Evolutionary conservation across 1,139 yeast species (phyloP).

Genomic region (Diutina sp.): DNA sequence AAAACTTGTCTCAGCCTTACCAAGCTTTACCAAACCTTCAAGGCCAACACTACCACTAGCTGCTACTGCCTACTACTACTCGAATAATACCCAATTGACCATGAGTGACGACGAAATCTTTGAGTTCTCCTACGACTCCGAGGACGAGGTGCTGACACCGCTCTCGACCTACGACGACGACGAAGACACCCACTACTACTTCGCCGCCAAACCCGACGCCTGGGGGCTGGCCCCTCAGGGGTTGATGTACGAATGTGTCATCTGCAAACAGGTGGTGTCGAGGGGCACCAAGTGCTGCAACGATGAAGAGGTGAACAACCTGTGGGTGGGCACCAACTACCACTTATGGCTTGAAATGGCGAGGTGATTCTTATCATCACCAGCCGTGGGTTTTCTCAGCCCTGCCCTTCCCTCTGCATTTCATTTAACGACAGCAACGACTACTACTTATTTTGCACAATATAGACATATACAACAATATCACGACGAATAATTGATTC

Average conservation of each 20-base stretch:
- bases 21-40: not conserved
- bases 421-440: not conserved
- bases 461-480: not conserved
- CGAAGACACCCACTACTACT: not conserved
- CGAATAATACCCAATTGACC: not conserved
- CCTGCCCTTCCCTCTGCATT: not conserved
- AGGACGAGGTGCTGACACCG: not conserved
- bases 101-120: slow-evolving; percentile 2
- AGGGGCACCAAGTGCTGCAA: not conserved
- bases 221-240: not conserved
- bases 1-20: not conserved
- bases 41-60: no score
- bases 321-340: not conserved
- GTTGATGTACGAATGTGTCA: slow-evolving; percentile 1
- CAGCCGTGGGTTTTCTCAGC: not conserved
- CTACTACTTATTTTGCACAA: not conserved
- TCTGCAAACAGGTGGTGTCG: not conserved
- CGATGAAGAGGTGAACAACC: not conserved
- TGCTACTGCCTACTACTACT: not conserved
- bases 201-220: not conserved
- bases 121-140: slow-evolving; percentile 2
- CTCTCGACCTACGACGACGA: not conserved
- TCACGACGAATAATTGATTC: not conserved
- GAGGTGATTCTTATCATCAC: no score
- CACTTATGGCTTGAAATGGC: slow-evolving; percentile 1